Evolutionary conservation across 805 yeast genomes (phyloP).

Genomic region (Saccharomycopsis malanga): DNA sequence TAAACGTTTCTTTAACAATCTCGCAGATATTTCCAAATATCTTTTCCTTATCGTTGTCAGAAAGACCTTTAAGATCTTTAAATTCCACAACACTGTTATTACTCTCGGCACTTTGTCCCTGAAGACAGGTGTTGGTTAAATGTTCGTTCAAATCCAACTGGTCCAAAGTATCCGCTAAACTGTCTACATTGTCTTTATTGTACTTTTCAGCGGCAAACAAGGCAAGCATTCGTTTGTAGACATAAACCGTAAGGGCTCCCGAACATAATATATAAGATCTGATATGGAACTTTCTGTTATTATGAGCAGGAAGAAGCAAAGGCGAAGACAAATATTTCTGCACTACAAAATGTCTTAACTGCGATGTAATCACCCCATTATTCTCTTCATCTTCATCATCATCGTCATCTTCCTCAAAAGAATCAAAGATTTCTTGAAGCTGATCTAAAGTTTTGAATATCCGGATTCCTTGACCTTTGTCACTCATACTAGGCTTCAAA

Average conservation of each 20-base stretch:
- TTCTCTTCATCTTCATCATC: constrained; percentile 37
- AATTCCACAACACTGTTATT: constrained; percentile 55
- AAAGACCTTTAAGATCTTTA: constrained; percentile 35
- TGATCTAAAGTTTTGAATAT: constrained; percentile 73
- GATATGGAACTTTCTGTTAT: constrained; percentile 76
- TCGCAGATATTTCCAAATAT: constrained; percentile 52
- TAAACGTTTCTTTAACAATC: constrained; percentile 62
- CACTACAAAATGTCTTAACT: constrained; percentile 82
- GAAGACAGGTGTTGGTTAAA: constrained; percentile 90
- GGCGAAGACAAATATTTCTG: constrained; percentile 76
- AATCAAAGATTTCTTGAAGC: constrained; percentile 74
- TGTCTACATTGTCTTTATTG: constrained; percentile 27
- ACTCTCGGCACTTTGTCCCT: constrained; percentile 40
- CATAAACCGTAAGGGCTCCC: constrained; percentile 72
- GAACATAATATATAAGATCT: constrained; percentile 73
- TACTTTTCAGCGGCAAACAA: constrained; percentile 64
- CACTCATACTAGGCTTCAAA: constrained; percentile 94
- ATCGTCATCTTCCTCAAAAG: constrained; percentile 65
- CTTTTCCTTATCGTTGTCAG: constrained; percentile 32
- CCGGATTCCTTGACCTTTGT: constrained; percentile 92
- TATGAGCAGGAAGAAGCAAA: constrained; percentile 52
- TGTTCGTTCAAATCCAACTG: constrained; percentile 58
- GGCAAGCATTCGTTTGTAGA: constrained; percentile 72
- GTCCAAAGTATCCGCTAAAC: constrained; percentile 28
- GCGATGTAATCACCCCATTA: constrained; percentile 75